These are phyloP conservation scores for Eucalyptus shirleyi DNA, from an alignment of 345 rosid species.

Conservation along the genomic window DNA sequence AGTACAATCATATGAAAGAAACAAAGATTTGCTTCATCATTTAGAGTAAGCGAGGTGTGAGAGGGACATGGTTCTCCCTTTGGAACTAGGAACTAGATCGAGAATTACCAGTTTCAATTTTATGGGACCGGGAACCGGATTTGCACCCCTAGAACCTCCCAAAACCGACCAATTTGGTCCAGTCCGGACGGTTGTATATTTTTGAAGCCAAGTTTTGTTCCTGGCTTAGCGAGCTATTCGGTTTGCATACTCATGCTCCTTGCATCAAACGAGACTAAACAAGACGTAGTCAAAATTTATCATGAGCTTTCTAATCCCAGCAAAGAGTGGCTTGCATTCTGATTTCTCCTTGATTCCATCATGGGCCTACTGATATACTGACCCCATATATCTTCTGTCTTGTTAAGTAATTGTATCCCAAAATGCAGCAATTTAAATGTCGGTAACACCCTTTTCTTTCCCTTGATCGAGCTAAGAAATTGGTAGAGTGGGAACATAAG, in stretches of 20 bases:
- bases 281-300: neutral
- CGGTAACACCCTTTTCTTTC: neutral
- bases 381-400: neutral
- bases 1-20: too few relatives aligned
- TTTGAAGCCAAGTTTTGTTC: neutral
- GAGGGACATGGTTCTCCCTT: too few relatives aligned
- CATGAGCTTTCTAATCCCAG: neutral
- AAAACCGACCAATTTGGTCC: too few relatives aligned
- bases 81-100: too few relatives aligned
- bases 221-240: neutral
- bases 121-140: too few relatives aligned
- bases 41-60: too few relatives aligned
- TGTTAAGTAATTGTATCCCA: neutral
- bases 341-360: neutral
- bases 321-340: neutral
- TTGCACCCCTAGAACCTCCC: too few relatives aligned
- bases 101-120: too few relatives aligned
- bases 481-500: conserved; percentile 31
- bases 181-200: neutral
- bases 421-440: neutral
- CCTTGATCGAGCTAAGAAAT: conserved; percentile 8
- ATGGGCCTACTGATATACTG: neutral
- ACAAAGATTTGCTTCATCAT: too few relatives aligned
- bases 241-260: neutral
- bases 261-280: neutral